Conservation (phyloP, 306 rosid genomes). For the Gastrolobium villosum region DNA sequence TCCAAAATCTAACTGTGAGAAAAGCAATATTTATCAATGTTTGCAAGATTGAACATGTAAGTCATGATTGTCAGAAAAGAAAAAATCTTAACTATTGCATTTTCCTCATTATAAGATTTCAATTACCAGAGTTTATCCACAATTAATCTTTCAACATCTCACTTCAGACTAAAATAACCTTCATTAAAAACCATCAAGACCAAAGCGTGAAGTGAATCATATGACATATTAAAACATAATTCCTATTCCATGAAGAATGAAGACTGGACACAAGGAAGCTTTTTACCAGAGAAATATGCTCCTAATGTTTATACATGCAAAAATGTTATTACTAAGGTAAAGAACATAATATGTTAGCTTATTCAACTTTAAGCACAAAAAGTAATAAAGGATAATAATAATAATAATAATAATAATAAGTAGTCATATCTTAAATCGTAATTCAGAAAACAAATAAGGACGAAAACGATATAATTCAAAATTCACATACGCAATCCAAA, state of each 20-base stretch:
- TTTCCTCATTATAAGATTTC: background rate
- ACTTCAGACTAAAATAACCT: background rate
- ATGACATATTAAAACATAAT: background rate
- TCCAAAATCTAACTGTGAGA: background rate
- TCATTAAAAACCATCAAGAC: slow-evolving; percentile 4
- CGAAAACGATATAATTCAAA: slow-evolving; percentile 19
- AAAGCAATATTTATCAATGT: background rate
- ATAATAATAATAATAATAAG: background rate
- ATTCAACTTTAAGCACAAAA: background rate
- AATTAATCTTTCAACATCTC: background rate
- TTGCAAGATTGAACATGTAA: background rate
- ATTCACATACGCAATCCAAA: background rate
- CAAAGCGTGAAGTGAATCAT: background rate
- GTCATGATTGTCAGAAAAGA: background rate
- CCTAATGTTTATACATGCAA: background rate
- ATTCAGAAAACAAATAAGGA: background rate
- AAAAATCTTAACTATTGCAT: background rate
- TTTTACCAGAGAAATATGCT: slow-evolving; percentile 10
- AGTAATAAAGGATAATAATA: slow-evolving; percentile 2
- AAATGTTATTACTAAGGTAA: background rate
- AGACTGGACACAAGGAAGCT: too few species aligned
- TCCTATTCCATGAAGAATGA: background rate
- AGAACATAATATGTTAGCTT: slow-evolving; percentile 5
- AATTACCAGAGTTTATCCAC: background rate
- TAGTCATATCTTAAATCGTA: background rate